phyloP scores from a whole-genome alignment of 805 yeast genomes.

The Hanseniaspora hatyaiensis region DNA sequence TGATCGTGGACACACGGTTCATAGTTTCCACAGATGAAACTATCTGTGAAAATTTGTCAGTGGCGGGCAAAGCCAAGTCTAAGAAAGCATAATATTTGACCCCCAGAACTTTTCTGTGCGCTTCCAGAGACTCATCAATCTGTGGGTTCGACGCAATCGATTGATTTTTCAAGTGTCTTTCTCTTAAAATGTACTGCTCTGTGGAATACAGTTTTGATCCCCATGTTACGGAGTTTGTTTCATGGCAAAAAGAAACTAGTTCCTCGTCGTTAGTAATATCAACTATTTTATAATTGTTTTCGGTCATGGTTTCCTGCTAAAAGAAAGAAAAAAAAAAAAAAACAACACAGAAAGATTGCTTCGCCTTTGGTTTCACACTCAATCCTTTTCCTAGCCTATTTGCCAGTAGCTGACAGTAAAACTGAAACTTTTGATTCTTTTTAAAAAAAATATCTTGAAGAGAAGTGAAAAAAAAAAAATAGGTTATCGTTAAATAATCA shows the following conservation, averaged over 20 bases:
- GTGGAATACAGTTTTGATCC: constrained; percentile 24
- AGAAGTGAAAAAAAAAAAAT: too few relatives aligned
- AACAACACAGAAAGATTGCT: too few relatives aligned
- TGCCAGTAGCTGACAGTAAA: too few relatives aligned
- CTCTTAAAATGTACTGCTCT: constrained; percentile 33
- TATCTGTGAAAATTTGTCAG: constrained; percentile 27
- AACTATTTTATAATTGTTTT: constrained; percentile 14
- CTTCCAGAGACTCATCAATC: not conserved
- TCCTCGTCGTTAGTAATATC: constrained; percentile 27
- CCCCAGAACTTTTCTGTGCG: constrained; percentile 25
- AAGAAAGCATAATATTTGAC: constrained; percentile 31
- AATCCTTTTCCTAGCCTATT: too few relatives aligned
- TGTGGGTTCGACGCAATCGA: not conserved
- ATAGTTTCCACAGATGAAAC: constrained; percentile 35
- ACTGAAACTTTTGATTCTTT: too few relatives aligned
- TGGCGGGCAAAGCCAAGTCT: constrained; percentile 22
- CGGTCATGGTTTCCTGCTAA: not conserved
- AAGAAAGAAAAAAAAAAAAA: too few relatives aligned
- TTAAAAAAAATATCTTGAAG: too few relatives aligned
- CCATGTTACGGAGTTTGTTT: constrained; percentile 30
- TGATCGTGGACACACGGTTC: constrained; percentile 30
- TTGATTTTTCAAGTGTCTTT: constrained; percentile 20
- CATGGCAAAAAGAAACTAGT: constrained; percentile 30
- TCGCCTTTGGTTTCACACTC: too few relatives aligned
- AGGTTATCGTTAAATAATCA: too few relatives aligned